These are phyloP conservation scores for Neopestalotiopsis sp. DNA, from an alignment of 2,329 filamentous ascomycete genomes.

Conservation along the genomic window DNA sequence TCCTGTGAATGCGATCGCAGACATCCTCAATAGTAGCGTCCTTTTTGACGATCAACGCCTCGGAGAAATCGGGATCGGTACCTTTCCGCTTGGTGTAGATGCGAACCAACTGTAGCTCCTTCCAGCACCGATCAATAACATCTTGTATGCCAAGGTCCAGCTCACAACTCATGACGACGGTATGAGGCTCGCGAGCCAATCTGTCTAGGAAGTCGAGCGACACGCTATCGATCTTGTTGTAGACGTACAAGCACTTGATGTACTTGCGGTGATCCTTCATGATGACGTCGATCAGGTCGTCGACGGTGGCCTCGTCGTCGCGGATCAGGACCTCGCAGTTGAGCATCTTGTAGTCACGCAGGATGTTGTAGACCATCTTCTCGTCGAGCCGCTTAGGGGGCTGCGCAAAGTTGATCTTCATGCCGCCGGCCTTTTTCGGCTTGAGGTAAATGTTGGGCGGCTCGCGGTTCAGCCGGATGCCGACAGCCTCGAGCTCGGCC, in stretches of 20 bases:
- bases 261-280: conserved; percentile 99
- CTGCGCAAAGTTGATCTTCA: conserved; percentile 96
- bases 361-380: conserved; percentile 97
- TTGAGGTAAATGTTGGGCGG: conserved; percentile 99
- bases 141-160: conserved; percentile 91
- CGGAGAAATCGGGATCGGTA: conserved; percentile 83
- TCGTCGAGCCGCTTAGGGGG: conserved; percentile 93
- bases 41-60: conserved; percentile 89
- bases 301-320: conserved; percentile 93
- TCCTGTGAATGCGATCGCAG: conserved; percentile 92
- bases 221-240: conserved; percentile 99
- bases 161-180: conserved; percentile 97
- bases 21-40: conserved; percentile 95
- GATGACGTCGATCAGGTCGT: conserved; percentile 98
- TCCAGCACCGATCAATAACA: conserved; percentile 94
- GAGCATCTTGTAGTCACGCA: conserved; percentile 97
- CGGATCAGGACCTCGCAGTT: conserved; percentile 96
- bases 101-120: conserved; percentile 86
- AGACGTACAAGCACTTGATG: conserved; percentile 93
- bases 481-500: conserved; percentile 91
- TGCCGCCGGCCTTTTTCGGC: conserved; percentile 90
- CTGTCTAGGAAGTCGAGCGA: conserved; percentile 92
- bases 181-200: conserved; percentile 89
- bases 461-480: conserved; percentile 89
- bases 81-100: conserved; percentile 98